A percentile compares a stretch with the other conserved stretches of the same genome.
These are phyloP conservation scores for Boletellus sp. DNA, from an alignment of 768 basidiomycete species.

Conservation along the genomic window DNA sequence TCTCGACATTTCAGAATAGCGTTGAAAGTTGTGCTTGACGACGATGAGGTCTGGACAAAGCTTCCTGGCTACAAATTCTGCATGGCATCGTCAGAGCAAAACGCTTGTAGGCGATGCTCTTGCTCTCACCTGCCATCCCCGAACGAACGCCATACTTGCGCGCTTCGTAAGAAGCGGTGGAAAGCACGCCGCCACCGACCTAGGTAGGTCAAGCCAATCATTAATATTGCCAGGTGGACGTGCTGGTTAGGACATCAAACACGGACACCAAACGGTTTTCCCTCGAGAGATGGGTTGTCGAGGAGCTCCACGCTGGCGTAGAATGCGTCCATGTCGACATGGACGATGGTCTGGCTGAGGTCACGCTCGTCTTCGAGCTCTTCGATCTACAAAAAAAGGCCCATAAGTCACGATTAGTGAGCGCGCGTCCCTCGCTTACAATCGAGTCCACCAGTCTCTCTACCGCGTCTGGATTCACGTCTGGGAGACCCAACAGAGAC, in stretches of 20 bases:
- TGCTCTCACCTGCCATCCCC: conserved; percentile 85
- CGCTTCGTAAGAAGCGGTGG: conserved; percentile 90
- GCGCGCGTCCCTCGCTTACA: conserved; percentile 42
- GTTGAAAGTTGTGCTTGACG: conserved; percentile 51
- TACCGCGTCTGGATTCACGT: conserved; percentile 43
- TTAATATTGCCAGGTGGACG: conserved; percentile 3
- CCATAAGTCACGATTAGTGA: not conserved
- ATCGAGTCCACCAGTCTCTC: conserved; percentile 67
- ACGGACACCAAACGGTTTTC: conserved; percentile 71
- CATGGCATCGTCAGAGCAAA: not conserved
- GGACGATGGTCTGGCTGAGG: conserved; percentile 79
- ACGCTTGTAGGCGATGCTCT: not conserved
- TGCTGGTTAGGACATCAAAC: not conserved
- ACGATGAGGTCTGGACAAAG: conserved; percentile 87
- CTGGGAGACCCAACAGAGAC: not conserved
- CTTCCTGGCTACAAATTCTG: conserved; percentile 90
- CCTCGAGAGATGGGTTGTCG: conserved; percentile 56
- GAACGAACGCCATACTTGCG: conserved; percentile 88
- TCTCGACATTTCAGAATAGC: conserved; percentile 67
- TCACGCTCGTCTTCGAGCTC: conserved; percentile 77
- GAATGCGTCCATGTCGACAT: conserved; percentile 97
- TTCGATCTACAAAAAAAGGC: conserved; percentile 39
- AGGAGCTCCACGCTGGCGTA: conserved; percentile 78
- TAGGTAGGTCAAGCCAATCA: too few relatives aligned
- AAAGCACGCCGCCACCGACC: conserved; percentile 82